These are phyloP conservation scores for Monosporascus sp. DNA, from an alignment of 2,329 filamentous ascomycete species.

Conservation along the genomic window DNA sequence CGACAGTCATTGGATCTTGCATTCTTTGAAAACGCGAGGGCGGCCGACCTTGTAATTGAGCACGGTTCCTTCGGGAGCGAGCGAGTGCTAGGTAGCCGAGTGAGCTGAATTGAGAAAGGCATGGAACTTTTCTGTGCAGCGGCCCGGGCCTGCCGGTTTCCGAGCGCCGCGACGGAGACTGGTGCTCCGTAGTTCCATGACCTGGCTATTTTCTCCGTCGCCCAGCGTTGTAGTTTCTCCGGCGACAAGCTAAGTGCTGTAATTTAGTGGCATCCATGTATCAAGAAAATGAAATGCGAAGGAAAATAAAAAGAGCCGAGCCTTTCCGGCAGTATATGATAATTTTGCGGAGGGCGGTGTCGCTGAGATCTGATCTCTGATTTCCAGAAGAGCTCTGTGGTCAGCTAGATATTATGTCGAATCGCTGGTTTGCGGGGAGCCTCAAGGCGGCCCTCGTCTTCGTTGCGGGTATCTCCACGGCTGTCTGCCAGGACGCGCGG, in stretches of 20 bases:
- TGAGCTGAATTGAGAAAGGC: too few relatives aligned
- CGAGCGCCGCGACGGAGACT: neutral
- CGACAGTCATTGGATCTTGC: too few relatives aligned
- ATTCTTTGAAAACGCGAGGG: too few relatives aligned
- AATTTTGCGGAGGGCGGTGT: neutral
- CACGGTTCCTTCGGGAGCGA: too few relatives aligned
- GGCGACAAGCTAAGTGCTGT: neutral
- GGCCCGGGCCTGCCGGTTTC: neutral
- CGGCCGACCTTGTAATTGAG: too few relatives aligned
- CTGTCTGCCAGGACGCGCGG: slow-evolving; percentile 1
- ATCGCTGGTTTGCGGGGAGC: neutral
- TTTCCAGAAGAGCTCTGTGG: neutral
- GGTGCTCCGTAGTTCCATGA: neutral
- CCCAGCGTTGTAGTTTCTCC: neutral
- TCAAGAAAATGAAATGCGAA: neutral
- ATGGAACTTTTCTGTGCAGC: neutral
- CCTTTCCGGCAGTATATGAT: neutral
- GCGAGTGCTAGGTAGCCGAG: too few relatives aligned
- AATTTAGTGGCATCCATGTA: neutral
- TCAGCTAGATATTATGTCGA: neutral
- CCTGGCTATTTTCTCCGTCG: neutral
- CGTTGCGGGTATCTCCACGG: neutral
- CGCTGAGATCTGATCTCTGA: neutral
- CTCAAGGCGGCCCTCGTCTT: neutral
- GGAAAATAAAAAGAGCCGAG: neutral